Evolutionary conservation across 129 eudicot genomes (phyloP), one percentile per base, ranked within the genome.

Genomic region (Mikania micrantha): DNA sequence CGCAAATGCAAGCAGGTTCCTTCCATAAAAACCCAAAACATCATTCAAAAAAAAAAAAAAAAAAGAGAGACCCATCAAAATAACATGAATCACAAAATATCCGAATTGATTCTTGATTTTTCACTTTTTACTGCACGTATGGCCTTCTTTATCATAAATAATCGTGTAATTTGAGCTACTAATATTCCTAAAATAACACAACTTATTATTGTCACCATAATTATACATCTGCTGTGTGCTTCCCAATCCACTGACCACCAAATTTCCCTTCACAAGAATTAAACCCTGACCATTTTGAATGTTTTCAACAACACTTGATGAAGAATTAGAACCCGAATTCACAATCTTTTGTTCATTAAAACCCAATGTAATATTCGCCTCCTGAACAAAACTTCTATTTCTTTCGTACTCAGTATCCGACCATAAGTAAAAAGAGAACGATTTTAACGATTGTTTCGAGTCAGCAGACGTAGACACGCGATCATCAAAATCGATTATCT

Each of bases 151-250:
- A 50, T 91, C 96, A 16, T 87, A 82, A 64, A 87, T 79, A 79
- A 91, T 87, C 15, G 90, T 90, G 78, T 90, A 86, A 56, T 90
- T 86, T 4, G 88, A 86, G 82, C 90, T 84, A 57, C 95, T 82
- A 52, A 90, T 62, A 39, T 84, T 76, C 78, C 96, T 82, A 67
- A 77, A 81, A 67, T 91, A 91, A 61, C 97, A 91, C 10, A 52
- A 79, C 15, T 78, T 60, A 78, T 78, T 60, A 78, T 74, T 65
- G n/a, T 71, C 82, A 9, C 58, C 57, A 40, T 83, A 87, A 3
- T 58, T 41, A 49, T 87, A 90, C 42, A n/a, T 72, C 75, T 90
- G 89, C 50, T 83, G 87, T 21, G 90, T 90, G 39, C 86, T 90
- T 54, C 95, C 97, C 35, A 83, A 17, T 64, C 97, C 97, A 42